phyloP scores from a whole-genome alignment of 2,329 filamentous ascomycete genomes.

The Fusarium poae region DNA sequence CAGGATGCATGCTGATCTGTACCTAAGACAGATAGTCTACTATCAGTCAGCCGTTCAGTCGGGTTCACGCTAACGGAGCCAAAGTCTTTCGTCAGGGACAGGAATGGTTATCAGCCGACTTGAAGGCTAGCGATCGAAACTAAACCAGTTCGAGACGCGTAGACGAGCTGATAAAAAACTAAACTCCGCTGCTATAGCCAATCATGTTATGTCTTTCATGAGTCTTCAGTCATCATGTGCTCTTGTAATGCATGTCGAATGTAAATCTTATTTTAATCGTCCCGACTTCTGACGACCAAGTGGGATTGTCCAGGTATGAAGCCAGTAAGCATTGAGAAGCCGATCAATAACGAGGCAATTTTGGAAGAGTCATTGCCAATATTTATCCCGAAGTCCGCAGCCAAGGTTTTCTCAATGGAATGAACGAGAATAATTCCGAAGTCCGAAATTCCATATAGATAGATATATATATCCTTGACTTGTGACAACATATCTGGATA shows the following conservation, averaged over 20 bases:
- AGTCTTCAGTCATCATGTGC: not conserved
- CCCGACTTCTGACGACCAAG: not conserved
- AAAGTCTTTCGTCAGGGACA: not conserved
- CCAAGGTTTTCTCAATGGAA: not conserved
- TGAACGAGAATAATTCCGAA: not conserved
- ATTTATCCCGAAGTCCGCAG: not conserved
- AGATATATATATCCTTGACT: not conserved
- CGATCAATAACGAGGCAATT: not conserved
- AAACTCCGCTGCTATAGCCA: constrained; percentile 13
- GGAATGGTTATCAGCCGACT: not conserved
- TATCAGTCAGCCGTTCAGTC: accelerated
- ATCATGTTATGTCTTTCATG: not conserved
- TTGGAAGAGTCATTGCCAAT: not conserved
- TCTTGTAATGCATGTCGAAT: not conserved
- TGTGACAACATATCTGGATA: accelerated
- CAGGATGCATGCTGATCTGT: accelerated
- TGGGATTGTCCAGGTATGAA: not conserved
- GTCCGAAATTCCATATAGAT: accelerated
- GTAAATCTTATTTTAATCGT: not conserved
- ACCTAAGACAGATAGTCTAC: no score
- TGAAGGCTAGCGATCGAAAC: constrained; percentile 25
- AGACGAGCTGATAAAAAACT: constrained; percentile 31
- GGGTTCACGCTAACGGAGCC: constrained; percentile 1
- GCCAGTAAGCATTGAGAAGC: not conserved
- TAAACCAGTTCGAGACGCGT: constrained; percentile 41